Evolutionary conservation across 371 early-diverging fungal genomes (phyloP).

Genomic region (Syncephalis plumigaleata): DNA sequence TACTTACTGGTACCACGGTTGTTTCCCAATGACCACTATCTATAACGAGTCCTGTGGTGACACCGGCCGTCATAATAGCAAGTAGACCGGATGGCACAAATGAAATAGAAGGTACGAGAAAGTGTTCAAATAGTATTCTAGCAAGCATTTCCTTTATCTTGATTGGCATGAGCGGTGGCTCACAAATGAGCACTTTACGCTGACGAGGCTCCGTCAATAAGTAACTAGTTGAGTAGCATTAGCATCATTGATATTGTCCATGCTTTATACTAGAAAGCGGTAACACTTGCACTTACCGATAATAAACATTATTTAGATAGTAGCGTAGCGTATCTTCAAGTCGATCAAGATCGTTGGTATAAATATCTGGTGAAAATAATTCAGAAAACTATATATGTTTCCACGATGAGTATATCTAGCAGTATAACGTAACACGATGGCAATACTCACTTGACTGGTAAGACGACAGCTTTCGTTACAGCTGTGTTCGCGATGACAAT

Average conservation of each 20-base stretch:
- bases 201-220: conserved; percentile 71
- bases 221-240: conserved; percentile 14
- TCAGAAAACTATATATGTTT: conserved; percentile 19
- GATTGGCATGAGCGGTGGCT: conserved; percentile 54
- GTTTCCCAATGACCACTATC: conserved; percentile 69
- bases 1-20: conserved; percentile 56
- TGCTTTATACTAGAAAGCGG: not conserved
- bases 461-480: conserved; percentile 22
- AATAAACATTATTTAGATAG: conserved; percentile 22
- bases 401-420: no score
- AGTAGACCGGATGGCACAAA: conserved; percentile 60
- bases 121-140: conserved; percentile 50
- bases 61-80: conserved; percentile 64
- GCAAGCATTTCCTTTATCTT: conserved; percentile 55
- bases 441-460: conserved; percentile 17
- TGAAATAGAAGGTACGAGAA: conserved; percentile 70
- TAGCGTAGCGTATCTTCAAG: conserved; percentile 21
- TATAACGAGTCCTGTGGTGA: conserved; percentile 60
- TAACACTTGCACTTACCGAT: conserved; percentile 14
- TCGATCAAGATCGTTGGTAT: conserved; percentile 14
- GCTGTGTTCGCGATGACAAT: conserved; percentile 5
- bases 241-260: not conserved
- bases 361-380: conserved; percentile 28
- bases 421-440: not conserved
- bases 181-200: conserved; percentile 73